A percentile compares a stretch with the other conserved stretches of the same genome.
Evolutionary conservation across 768 basidiomycete species (phyloP).

Genomic region (Russula earlei): DNA sequence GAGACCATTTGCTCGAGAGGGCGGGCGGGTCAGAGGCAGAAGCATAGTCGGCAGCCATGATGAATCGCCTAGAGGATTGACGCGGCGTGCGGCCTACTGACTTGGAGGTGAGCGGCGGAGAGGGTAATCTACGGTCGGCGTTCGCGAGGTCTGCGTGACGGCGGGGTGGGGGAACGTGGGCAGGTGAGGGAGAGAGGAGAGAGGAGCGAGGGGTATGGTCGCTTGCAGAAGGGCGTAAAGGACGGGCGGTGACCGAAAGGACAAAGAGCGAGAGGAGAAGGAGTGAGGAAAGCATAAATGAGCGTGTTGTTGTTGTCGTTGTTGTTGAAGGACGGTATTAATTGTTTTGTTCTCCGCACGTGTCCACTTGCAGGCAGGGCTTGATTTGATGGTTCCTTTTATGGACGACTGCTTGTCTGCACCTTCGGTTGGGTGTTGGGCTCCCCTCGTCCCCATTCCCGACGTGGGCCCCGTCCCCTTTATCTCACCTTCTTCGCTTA

Average conservation of each 20-base stretch:
- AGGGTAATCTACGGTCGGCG: background rate
- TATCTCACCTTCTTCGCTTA: background rate
- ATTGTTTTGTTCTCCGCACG: too few species aligned
- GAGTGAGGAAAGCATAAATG: background rate
- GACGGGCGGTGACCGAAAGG: background rate
- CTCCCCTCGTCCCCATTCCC: background rate
- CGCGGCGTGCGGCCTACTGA: background rate
- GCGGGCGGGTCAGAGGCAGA: background rate
- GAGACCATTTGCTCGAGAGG: background rate
- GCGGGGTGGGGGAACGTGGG: background rate
- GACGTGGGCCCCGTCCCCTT: background rate
- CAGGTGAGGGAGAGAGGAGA: background rate
- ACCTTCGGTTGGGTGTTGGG: background rate
- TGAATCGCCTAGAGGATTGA: background rate
- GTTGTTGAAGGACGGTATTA: background rate
- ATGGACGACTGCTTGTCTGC: background rate
- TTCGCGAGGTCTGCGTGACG: background rate
- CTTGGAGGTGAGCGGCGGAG: background rate
- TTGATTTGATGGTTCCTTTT: background rate
- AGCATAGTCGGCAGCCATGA: conserved; percentile 6
- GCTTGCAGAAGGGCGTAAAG: background rate
- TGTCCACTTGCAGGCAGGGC: background rate
- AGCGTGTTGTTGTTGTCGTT: background rate
- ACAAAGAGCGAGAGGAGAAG: background rate
- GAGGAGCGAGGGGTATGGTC: background rate